Evolutionary conservation across 2,329 filamentous ascomycete species (phyloP).

Genomic region (Phialemonium atrogriseum): DNA sequence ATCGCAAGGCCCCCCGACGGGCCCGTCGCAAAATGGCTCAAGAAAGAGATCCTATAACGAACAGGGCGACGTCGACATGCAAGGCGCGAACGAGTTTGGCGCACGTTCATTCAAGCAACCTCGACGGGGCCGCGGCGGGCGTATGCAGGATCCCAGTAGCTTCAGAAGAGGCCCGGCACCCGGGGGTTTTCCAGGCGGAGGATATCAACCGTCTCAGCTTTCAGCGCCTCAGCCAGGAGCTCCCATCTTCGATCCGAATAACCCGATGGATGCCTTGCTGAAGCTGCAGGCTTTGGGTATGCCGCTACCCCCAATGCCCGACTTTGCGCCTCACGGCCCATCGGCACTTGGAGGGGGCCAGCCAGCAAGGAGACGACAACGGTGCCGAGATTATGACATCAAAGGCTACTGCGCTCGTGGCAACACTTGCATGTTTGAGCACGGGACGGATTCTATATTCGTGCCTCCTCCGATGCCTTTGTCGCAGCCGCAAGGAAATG

Average conservation of each 20-base stretch:
- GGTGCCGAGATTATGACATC: conserved; percentile 63
- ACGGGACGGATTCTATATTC: conserved; percentile 45
- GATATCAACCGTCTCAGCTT: conserved; percentile 5
- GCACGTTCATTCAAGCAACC: conserved; percentile 51
- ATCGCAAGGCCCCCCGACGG: conserved; percentile 2
- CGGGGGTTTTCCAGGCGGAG: conserved; percentile 15
- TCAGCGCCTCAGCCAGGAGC: conserved; percentile 1
- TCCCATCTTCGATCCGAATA: conserved; percentile 2
- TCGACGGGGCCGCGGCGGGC: conserved; percentile 35
- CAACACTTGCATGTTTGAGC: conserved; percentile 60
- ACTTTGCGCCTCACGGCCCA: conserved; percentile 17
- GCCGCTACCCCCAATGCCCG: conserved; percentile 33
- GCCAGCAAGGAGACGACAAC: conserved; percentile 29
- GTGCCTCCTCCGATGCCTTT: conserved; percentile 19
- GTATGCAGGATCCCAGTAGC: conserved; percentile 12
- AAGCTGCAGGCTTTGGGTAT: conserved; percentile 52
- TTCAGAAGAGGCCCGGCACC: not conserved
- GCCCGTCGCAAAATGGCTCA: conserved; percentile 16
- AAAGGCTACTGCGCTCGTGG: conserved; percentile 66
- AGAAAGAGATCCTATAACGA: conserved; percentile 51
- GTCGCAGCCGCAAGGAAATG: conserved; percentile 18
- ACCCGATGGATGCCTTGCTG: conserved; percentile 49
- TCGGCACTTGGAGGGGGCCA: conserved; percentile 11
- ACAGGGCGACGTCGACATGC: conserved; percentile 30
- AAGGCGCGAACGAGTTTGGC: conserved; percentile 18